Evolutionary conservation across 495 filamentous ascomycete genomes (phyloP).

Genomic region (Astrothelium macrocarpum): DNA sequence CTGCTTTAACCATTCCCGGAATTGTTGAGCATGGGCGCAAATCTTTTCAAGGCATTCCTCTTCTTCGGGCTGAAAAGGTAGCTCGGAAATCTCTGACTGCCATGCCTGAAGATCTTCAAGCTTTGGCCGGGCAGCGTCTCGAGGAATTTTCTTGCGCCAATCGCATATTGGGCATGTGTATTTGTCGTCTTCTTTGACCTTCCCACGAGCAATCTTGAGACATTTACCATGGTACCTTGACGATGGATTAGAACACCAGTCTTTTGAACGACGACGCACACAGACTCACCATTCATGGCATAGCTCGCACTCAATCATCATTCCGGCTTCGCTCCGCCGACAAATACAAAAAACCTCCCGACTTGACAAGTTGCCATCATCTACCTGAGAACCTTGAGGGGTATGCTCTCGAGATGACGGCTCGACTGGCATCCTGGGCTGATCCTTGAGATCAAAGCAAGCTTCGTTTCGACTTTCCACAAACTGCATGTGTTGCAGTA

Average conservation of each 20-base stretch:
- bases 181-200: slow-evolving; percentile 95
- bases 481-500: slow-evolving; percentile 88
- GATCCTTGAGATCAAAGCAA: slow-evolving; percentile 90
- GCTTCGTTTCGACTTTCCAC: slow-evolving; percentile 77
- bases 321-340: slow-evolving; percentile 80
- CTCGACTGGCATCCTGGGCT: slow-evolving; percentile 81
- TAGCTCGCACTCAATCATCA: slow-evolving; percentile 99
- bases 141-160: slow-evolving; percentile 93
- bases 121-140: slow-evolving; percentile 94
- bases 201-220: slow-evolving; percentile 93
- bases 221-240: slow-evolving; percentile 96
- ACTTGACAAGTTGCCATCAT: slow-evolving; percentile 45
- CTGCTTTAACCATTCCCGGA: slow-evolving; percentile 69
- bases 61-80: slow-evolving; percentile 96
- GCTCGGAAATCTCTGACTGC: slow-evolving; percentile 68
- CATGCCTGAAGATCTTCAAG: slow-evolving; percentile 82
- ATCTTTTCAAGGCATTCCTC: slow-evolving; percentile 76
- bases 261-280: background rate
- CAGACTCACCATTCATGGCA: slow-evolving; percentile 86
- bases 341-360: slow-evolving; percentile 95
- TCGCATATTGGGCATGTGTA: slow-evolving; percentile 99
- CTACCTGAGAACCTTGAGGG: slow-evolving; percentile 55
- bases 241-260: background rate
- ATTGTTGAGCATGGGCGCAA: slow-evolving; percentile 70
- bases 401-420: slow-evolving; percentile 79